Evolutionary conservation across 2,329 filamentous ascomycete genomes (phyloP).

Genomic region (Ophiosphaerella narmari): DNA sequence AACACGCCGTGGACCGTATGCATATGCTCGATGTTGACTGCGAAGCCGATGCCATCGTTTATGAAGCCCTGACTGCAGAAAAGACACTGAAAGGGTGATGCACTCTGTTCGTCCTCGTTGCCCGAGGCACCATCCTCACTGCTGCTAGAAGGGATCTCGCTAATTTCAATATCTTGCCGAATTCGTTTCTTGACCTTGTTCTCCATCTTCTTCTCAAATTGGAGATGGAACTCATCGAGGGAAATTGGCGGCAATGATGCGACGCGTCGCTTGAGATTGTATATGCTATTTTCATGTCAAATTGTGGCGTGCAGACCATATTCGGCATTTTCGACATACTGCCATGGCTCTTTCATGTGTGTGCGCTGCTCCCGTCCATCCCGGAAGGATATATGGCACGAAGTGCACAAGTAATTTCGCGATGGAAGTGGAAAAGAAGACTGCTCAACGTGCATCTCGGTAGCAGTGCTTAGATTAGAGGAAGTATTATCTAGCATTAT

Average conservation of each 20-base stretch:
- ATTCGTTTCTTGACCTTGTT: too few relatives aligned
- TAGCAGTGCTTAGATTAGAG: background rate
- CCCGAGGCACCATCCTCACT: background rate
- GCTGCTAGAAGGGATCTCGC: too few relatives aligned
- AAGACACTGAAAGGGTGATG: conserved; percentile 22
- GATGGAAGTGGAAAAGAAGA: background rate
- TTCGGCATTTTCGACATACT: conserved; percentile 19
- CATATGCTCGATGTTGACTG: conserved; percentile 34
- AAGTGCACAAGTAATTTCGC: background rate
- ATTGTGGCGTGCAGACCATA: background rate
- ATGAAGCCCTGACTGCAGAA: conserved; percentile 27
- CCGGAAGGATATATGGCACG: conserved; percentile 11
- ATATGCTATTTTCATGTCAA: conserved; percentile 18
- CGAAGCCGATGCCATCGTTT: conserved; percentile 6
- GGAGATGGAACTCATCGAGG: conserved; percentile 3
- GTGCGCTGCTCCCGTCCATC: conserved; percentile 22
- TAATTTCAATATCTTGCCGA: too few relatives aligned
- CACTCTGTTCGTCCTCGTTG: background rate
- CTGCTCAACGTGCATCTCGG: background rate
- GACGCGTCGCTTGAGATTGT: conserved; percentile 18
- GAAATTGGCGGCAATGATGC: conserved; percentile 14
- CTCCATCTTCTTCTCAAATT: background rate
- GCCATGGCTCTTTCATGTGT: conserved; percentile 37
- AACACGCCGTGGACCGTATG: conserved; percentile 22
- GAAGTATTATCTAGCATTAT: background rate